Percentiles rank a stretch among this genome's conserved stretches.
Evolutionary conservation across 257 asterid genomes (phyloP).

Genomic region (Oldenlandia corymbosa): DNA sequence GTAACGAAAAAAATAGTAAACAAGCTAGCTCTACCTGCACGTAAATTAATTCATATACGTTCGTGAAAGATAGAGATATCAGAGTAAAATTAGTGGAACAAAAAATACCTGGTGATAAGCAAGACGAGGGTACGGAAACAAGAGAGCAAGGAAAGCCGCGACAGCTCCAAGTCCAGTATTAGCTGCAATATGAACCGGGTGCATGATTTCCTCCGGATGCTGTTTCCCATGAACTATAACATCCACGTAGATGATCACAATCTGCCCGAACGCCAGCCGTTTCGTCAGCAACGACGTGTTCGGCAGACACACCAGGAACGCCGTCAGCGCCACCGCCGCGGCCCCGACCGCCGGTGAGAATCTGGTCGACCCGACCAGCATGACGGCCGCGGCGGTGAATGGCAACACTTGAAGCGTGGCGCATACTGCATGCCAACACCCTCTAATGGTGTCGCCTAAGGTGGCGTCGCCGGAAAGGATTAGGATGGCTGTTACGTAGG

Average conservation of each 20-base stretch:
- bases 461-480: slow-evolving; percentile 50
- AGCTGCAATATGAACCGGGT: slow-evolving; percentile 47
- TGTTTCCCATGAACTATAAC: slow-evolving; percentile 26
- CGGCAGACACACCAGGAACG: slow-evolving; percentile 54
- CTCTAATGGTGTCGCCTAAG: slow-evolving; percentile 46
- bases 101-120: slow-evolving; percentile 39
- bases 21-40: no score
- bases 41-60: no score
- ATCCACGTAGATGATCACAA: slow-evolving; percentile 43
- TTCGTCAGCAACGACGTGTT: slow-evolving; percentile 42
- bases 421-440: slow-evolving; percentile 50
- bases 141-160: slow-evolving; percentile 46
- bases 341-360: slow-evolving; percentile 31
- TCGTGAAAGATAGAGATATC: no score
- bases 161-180: slow-evolving; percentile 46
- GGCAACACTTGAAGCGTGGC: slow-evolving; percentile 58
- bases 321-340: slow-evolving; percentile 23
- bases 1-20: no score
- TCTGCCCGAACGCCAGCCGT: slow-evolving; percentile 60
- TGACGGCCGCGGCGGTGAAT: slow-evolving; percentile 30
- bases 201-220: slow-evolving; percentile 13
- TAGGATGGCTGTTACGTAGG: slow-evolving; percentile 44
- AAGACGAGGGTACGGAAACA: slow-evolving; percentile 47
- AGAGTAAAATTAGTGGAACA: neutral
- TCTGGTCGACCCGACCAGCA: slow-evolving; percentile 18